Conservation (phyloP, 306 rosid genomes). For the Hippophae tibetana region DNA sequence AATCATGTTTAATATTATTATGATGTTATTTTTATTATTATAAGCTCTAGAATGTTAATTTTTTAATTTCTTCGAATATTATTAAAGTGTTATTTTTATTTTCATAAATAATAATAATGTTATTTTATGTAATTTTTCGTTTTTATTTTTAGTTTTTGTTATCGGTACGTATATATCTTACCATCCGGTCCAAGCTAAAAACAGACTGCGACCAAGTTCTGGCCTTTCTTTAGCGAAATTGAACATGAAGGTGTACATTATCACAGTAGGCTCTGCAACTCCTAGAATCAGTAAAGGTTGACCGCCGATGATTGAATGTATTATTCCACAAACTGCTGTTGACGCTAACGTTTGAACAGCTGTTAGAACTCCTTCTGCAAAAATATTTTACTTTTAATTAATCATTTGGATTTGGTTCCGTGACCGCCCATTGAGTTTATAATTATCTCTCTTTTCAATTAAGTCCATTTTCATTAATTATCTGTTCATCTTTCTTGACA, state of each 20-base stretch:
- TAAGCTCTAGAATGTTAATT: no score
- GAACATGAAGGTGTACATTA: constrained; percentile 93
- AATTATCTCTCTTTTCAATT: no score
- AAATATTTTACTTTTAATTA: neutral
- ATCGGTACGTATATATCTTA: constrained; percentile 8
- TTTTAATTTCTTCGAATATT: no score
- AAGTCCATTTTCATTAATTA: no score
- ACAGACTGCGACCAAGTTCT: constrained; percentile 57
- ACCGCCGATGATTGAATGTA: constrained; percentile 87
- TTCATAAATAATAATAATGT: no score
- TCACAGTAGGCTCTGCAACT: constrained; percentile 98
- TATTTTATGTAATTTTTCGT: no score
- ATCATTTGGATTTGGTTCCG: neutral
- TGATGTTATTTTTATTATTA: no score
- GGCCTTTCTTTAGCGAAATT: constrained; percentile 77
- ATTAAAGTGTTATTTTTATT: no score
- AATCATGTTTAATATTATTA: no score
- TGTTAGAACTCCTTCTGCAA: constrained; percentile 75
- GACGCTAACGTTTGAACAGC: constrained; percentile 92
- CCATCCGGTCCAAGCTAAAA: constrained; percentile 95
- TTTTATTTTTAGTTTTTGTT: no score
- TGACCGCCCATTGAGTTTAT: neutral
- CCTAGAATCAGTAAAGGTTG: constrained; percentile 87
- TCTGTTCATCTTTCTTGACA: no score
- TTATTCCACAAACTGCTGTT: constrained; percentile 77